Evolutionary conservation across 441 rosid species (phyloP).

Genomic region (California macrophylla): DNA sequence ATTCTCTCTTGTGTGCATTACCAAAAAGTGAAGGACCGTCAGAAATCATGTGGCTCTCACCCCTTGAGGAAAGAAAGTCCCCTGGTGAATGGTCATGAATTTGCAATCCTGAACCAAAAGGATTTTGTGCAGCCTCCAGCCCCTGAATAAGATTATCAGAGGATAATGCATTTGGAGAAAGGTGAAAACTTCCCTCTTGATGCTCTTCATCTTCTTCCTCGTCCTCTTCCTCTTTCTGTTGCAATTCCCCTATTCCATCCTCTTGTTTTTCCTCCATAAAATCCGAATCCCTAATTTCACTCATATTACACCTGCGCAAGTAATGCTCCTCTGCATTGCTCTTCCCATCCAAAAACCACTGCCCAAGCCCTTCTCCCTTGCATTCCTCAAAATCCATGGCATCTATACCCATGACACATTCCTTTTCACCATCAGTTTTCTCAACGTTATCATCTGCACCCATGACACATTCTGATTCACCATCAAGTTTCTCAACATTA

Average conservation of each 20-base stretch:
- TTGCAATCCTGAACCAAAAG: conserved; percentile 45
- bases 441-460: conserved; percentile 8
- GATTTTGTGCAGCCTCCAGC: conserved; percentile 42
- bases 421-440: conserved; percentile 26
- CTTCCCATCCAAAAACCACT: conserved; percentile 25
- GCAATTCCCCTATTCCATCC: conserved; percentile 11
- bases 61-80: conserved; percentile 47
- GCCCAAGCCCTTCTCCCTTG: conserved; percentile 22
- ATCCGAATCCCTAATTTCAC: conserved; percentile 17
- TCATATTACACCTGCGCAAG: conserved; percentile 30
- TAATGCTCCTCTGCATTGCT: conserved; percentile 21
- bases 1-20: conserved; percentile 48
- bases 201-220: conserved; percentile 22
- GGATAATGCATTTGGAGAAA: conserved; percentile 34
- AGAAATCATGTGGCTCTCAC: conserved; percentile 36
- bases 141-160: conserved; percentile 47
- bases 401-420: conserved; percentile 12
- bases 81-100: conserved; percentile 34
- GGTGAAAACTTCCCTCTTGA: conserved; percentile 37
- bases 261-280: conserved; percentile 19
- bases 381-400: conserved; percentile 21
- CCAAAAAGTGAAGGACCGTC: conserved; percentile 40
- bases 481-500: background rate
- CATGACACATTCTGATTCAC: background rate
- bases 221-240: conserved; percentile 18